Conservation (phyloP, 108 stramenopile genomes). For the Fragilaria radians region DNA sequence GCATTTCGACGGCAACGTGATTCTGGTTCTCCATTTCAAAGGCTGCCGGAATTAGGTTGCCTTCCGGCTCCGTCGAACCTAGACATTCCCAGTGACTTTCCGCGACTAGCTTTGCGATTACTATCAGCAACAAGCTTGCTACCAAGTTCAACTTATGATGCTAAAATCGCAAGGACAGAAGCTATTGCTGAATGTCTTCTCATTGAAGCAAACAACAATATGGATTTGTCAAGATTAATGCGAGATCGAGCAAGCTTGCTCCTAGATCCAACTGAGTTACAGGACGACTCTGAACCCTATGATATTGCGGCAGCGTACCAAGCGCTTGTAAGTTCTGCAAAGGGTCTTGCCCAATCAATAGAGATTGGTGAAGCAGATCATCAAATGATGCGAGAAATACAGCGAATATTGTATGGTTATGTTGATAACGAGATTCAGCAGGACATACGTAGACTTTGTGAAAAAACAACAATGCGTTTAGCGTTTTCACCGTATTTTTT, state of each 20-base stretch:
- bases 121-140: slow-evolving; percentile 53
- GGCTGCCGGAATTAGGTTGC: slow-evolving; percentile 21
- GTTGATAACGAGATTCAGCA: neutral
- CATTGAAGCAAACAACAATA: slow-evolving; percentile 31
- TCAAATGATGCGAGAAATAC: neutral
- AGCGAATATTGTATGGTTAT: neutral
- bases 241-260: slow-evolving; percentile 23
- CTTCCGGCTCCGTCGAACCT: slow-evolving; percentile 20
- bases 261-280: slow-evolving; percentile 7
- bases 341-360: neutral
- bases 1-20: neutral
- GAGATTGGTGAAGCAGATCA: neutral
- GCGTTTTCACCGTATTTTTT: slow-evolving; percentile 1
- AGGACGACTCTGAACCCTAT: neutral
- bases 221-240: slow-evolving; percentile 1
- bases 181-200: slow-evolving; percentile 60
- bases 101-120: slow-evolving; percentile 59
- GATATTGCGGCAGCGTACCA: neutral
- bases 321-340: neutral
- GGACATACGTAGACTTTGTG: slow-evolving; percentile 1
- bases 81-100: slow-evolving; percentile 27
- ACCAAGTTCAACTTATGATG: slow-evolving; percentile 17
- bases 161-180: slow-evolving; percentile 25
- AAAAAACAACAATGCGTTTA: neutral
- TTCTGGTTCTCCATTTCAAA: slow-evolving; percentile 1